A percentile compares a stretch with the other conserved stretches of the same genome.
Evolutionary conservation across 1,139 yeast species (phyloP).

Genomic region (Arxiozyma telluris): DNA sequence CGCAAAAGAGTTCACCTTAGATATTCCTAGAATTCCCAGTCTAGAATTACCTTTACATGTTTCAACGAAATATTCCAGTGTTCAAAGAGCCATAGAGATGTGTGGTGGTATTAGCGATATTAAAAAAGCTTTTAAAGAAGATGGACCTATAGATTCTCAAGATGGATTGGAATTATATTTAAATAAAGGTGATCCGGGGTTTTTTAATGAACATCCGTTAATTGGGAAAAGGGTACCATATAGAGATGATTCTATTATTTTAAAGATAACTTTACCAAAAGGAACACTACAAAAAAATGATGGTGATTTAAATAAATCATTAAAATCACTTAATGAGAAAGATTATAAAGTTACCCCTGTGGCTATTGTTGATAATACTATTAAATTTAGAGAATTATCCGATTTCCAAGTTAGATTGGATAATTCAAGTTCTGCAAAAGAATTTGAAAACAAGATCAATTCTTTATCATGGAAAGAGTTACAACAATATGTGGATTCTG

Average conservation of each 20-base stretch:
- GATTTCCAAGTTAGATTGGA: constrained; percentile 75
- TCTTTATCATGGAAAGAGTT: constrained; percentile 26
- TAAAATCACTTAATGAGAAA: constrained; percentile 29
- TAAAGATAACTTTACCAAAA: constrained; percentile 66
- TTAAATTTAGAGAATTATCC: constrained; percentile 74
- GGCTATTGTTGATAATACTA: constrained; percentile 61
- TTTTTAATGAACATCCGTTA: constrained; percentile 67
- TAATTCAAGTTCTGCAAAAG: constrained; percentile 42
- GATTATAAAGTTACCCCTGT: constrained; percentile 46
- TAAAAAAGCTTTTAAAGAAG: constrained; percentile 33
- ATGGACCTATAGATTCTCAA: constrained; percentile 41
- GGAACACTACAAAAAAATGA: constrained; percentile 40
- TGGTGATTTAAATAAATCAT: constrained; percentile 45
- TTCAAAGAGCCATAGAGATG: constrained; percentile 56
- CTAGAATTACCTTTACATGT: constrained; percentile 78
- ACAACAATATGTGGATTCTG: constrained; percentile 37
- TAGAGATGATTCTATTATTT: constrained; percentile 49
- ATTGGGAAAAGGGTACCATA: constrained; percentile 40
- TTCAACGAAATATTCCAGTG: constrained; percentile 34
- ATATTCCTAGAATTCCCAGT: constrained; percentile 65
- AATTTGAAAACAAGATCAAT: constrained; percentile 32
- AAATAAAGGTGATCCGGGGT: constrained; percentile 11
- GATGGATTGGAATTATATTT: constrained; percentile 54
- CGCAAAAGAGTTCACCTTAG: constrained; percentile 52
- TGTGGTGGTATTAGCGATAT: constrained; percentile 60